Evolutionary conservation across 1,139 yeast genomes (phyloP), one percentile per base, ranked within the genome.

Genomic region (Debaryomyces fabryi): DNA sequence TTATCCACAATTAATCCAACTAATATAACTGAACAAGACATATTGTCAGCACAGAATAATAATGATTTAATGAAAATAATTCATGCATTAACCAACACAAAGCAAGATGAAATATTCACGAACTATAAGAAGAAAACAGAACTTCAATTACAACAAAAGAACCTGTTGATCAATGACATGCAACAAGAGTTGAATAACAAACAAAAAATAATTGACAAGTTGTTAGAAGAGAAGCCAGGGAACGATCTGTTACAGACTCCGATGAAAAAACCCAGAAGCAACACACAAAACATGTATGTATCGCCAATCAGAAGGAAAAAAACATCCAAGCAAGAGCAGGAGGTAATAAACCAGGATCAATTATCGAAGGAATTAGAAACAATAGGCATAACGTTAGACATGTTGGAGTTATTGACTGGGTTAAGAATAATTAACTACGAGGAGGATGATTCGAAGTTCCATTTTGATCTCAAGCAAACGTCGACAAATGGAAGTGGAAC

Each of bases 341-440:
- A 61, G 41, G 47, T 64, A 45, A 67, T 71, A 16, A 60, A 60
- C 42, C 66, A 65, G 41, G 68, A 65, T 39, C 72, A 72, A 41
- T 56, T 74, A 29, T 64, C 67, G n/a, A 69, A 71, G 49, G 79
- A 74, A 49, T 62, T 77, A 32, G 79, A 76, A 49, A 73, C 78
- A 47, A 74, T 76, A 15, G 78, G 79, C 1, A 66, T 79, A 45
- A 77, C 82, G 8, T 62, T 81, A 33, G 86, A 81, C 57, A 74
- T 83, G 77, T 59, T 80, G 46, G 85, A 82, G 56, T 72, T 81
- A 45, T 65, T 83, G 39, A 82, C 85, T 7, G 87, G 87, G 0
- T 60, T 83, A 33, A 69, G 82, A 44, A 75, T 83, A 6, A 69
- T 74, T 33, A 74, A 77, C 51, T 79, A 76, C 48, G 74, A 72